These are phyloP conservation scores for Crepidotus variabilis DNA, from an alignment of 768 basidiomycete species.

Conservation along the genomic window DNA sequence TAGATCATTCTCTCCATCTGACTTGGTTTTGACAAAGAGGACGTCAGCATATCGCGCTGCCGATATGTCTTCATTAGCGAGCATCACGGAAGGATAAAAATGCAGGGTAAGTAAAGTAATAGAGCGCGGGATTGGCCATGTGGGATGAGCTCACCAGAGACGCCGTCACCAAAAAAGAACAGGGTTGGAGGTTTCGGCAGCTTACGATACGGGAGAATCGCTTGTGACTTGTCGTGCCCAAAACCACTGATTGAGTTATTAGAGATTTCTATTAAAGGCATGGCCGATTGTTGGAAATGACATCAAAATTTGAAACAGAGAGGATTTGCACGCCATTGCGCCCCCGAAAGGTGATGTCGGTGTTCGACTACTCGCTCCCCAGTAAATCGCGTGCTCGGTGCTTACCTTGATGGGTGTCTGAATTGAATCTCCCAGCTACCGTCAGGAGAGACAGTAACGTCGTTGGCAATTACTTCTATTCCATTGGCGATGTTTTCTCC, in stretches of 20 bases:
- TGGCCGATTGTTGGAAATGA: no score
- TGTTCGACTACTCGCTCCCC: background rate
- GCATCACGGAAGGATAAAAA: background rate
- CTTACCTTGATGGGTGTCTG: conserved; percentile 83
- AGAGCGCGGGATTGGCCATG: background rate
- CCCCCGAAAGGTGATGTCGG: background rate
- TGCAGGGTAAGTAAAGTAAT: background rate
- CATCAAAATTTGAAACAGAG: background rate
- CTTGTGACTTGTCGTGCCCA: conserved; percentile 96
- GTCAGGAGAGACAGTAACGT: conserved; percentile 61
- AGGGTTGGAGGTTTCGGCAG: conserved; percentile 69
- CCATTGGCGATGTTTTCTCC: conserved; percentile 66
- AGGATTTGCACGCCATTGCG: background rate
- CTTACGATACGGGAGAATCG: conserved; percentile 86
- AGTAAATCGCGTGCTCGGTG: background rate
- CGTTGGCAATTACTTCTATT: conserved; percentile 94
- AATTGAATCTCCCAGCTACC: conserved; percentile 81
- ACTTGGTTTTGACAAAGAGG: conserved; percentile 88
- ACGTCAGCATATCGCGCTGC: conserved; percentile 91
- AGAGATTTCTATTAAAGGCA: background rate
- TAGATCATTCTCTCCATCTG: conserved; percentile 80
- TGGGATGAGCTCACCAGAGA: conserved; percentile 63
- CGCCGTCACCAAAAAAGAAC: conserved; percentile 98
- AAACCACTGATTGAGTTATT: conserved; percentile 50
- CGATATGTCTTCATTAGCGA: conserved; percentile 63